A percentile compares a stretch with the other conserved stretches of the same genome.
Evolutionary conservation across 176 grass and related monocot species (phyloP).

Genomic region (Pharus latifolius): DNA sequence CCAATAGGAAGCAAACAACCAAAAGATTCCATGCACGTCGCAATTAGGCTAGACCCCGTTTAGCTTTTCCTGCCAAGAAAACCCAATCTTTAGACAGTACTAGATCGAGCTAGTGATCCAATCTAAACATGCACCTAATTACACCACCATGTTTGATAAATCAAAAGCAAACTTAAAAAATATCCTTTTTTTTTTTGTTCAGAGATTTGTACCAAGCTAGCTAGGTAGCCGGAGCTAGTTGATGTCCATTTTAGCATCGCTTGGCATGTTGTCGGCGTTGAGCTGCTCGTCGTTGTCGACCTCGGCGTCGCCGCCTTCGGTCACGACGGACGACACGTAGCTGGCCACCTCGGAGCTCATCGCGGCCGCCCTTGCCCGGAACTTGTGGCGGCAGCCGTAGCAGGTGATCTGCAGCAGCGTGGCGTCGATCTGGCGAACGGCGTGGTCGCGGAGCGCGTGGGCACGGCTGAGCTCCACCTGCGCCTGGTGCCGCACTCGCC

Average conservation of each 20-base stretch:
- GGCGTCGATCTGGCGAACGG: slow-evolving; percentile 59
- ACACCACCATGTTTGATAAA: slow-evolving; percentile 7
- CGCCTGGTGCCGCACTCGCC: slow-evolving; percentile 59
- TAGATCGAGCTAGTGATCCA: not conserved
- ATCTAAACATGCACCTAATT: slow-evolving; percentile 18
- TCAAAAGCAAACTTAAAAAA: not conserved
- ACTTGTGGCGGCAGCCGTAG: slow-evolving; percentile 67
- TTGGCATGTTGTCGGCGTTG: slow-evolving; percentile 3
- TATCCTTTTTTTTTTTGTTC: no score
- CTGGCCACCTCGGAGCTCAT: slow-evolving; percentile 55
- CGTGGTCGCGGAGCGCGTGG: slow-evolving; percentile 47
- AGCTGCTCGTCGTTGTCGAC: slow-evolving; percentile 24
- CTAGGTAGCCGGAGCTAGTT: slow-evolving; percentile 10
- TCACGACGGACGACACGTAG: slow-evolving; percentile 64
- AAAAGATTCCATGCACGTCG: slow-evolving; percentile 42
- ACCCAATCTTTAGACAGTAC: not conserved
- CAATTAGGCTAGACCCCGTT: slow-evolving; percentile 2
- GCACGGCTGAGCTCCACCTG: slow-evolving; percentile 64
- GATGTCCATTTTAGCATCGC: slow-evolving; percentile 19
- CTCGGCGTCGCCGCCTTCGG: slow-evolving; percentile 41
- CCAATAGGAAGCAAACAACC: slow-evolving; percentile 41
- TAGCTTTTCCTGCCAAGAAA: slow-evolving; percentile 1
- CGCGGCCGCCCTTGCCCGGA: slow-evolving; percentile 13
- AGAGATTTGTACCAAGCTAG: no score
- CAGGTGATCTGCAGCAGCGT: slow-evolving; percentile 71